phyloP scores from a whole-genome alignment of 106 monocot genomes.

The Phalaenopsis equestris region DNA sequence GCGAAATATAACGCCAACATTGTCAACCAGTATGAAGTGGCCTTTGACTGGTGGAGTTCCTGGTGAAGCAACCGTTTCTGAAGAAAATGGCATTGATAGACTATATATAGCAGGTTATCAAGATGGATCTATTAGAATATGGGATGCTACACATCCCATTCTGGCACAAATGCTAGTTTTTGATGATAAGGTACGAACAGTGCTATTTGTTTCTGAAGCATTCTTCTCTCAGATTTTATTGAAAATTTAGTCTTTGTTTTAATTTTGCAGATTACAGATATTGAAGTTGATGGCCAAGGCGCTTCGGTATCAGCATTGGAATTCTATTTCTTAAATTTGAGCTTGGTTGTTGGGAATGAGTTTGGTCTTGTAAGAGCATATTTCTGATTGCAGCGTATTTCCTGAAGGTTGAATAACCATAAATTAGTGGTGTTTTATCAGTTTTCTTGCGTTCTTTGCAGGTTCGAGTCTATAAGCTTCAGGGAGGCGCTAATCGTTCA shows the following conservation, averaged over 20 bases:
- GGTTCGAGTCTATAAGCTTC: conserved; percentile 72
- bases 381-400: neutral
- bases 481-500: conserved; percentile 25
- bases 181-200: conserved; percentile 49
- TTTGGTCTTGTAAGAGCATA: conserved; percentile 71
- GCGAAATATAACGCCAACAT: conserved; percentile 17
- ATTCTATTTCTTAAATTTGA: conserved; percentile 54
- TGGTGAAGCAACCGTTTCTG: conserved; percentile 29
- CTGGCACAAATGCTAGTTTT: conserved; percentile 47
- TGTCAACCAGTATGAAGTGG: conserved; percentile 61
- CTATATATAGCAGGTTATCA: conserved; percentile 85
- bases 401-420: neutral
- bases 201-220: neutral
- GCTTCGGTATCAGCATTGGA: conserved; percentile 61
- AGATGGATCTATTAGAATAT: conserved; percentile 95
- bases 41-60: conserved; percentile 93
- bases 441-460: conserved; percentile 13
- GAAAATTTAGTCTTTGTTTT: neutral
- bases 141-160: conserved; percentile 79
- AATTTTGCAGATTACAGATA: conserved; percentile 36
- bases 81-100: conserved; percentile 39
- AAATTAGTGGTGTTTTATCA: neutral
- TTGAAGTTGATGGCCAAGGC: conserved; percentile 35
- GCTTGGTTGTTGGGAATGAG: conserved; percentile 65
- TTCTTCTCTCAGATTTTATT: neutral